Evolutionary conservation across 805 yeast species (phyloP).

Genomic region (Metschnikowia bowlesiae): DNA sequence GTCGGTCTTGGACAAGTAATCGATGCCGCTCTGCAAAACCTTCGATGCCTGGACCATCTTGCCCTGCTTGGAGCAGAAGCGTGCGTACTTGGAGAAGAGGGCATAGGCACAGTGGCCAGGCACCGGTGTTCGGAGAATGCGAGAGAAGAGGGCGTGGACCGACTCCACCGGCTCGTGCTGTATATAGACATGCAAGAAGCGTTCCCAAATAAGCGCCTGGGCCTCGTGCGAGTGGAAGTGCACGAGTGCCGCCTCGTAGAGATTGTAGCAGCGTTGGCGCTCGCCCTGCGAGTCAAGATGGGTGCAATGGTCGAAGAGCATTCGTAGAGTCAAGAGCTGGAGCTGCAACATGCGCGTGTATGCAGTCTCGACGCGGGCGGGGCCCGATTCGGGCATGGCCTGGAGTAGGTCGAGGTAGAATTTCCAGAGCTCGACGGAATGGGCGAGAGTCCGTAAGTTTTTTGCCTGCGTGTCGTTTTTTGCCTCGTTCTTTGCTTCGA

Average conservation of each 20-base stretch:
- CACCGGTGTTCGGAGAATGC: constrained; percentile 44
- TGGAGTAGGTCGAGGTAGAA: constrained; percentile 69
- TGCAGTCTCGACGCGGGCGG: constrained; percentile 18
- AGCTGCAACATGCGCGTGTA: constrained; percentile 33
- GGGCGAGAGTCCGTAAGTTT: constrained; percentile 34
- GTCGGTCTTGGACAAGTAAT: constrained; percentile 6
- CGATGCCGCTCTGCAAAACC: constrained; percentile 18
- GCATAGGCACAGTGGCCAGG: constrained; percentile 46
- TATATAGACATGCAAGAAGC: constrained; percentile 55
- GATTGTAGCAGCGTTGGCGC: constrained; percentile 48
- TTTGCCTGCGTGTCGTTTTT: neutral
- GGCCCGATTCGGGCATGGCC: constrained; percentile 40
- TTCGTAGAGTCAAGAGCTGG: constrained; percentile 65
- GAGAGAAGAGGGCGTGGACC: constrained; percentile 71
- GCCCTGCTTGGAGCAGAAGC: constrained; percentile 58
- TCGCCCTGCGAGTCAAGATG: constrained; percentile 48
- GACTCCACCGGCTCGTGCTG: constrained; percentile 17
- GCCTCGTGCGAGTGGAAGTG: constrained; percentile 55
- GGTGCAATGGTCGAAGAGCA: constrained; percentile 61
- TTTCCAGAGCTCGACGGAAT: constrained; percentile 65
- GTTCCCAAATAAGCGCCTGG: constrained; percentile 63
- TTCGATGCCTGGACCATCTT: constrained; percentile 42
- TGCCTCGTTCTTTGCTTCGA: too few species aligned
- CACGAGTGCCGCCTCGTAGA: constrained; percentile 66
- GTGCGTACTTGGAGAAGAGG: constrained; percentile 51